Evolutionary conservation across 495 filamentous ascomycete genomes (phyloP), one percentile per base, ranked within the genome.

Genomic region (Aspergillus cristatus): DNA sequence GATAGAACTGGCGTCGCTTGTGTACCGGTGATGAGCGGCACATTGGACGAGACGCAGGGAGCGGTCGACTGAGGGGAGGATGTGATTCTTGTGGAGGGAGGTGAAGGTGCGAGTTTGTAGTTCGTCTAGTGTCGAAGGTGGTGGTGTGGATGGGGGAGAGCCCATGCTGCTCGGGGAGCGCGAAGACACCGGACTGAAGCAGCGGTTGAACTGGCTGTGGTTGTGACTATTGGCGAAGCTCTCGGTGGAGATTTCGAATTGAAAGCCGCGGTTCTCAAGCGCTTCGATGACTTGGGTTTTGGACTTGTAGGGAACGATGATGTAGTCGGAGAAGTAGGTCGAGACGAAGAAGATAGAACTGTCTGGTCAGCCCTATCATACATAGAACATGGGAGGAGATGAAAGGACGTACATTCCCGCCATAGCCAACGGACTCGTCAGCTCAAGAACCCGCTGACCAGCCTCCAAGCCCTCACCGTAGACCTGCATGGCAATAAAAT

Each of bases 301-400:
- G 55, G 77, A 76, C 46, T 80, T 82, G 28, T 70, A 62, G 3
- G 91, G 91, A 3, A 97, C 86, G 13, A 98, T 70, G 46, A 98
- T 94, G 63, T 94, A 98, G 60, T 98, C 91, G 10, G 85, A 86
- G 55, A 94, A 96, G 58, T 98, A 98, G 15, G 91, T 97, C 1
- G 90, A 94, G 53, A 96, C 93, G 69, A 98, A 97, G 60, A 97
- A 96, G 45, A 98, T 94, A 28, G 91, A 83, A 24, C 81, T 82
- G 37, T 39, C 4, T 11, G 34, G 13, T 35, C 14, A 37, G n/a
- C 5, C 7, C 14, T 13, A 34, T 6, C 11, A 17, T 12, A 18
- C 7, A 18, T 18, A 3, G 7, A 7, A 1, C n/a, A 8, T 22
- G 3, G 2, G 16, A 28, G 20, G 7, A 14, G 12, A 11, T 7